phyloP scores from a whole-genome alignment of 2,329 filamentous ascomycete genomes.

The Paecilomyces formosus region DNA sequence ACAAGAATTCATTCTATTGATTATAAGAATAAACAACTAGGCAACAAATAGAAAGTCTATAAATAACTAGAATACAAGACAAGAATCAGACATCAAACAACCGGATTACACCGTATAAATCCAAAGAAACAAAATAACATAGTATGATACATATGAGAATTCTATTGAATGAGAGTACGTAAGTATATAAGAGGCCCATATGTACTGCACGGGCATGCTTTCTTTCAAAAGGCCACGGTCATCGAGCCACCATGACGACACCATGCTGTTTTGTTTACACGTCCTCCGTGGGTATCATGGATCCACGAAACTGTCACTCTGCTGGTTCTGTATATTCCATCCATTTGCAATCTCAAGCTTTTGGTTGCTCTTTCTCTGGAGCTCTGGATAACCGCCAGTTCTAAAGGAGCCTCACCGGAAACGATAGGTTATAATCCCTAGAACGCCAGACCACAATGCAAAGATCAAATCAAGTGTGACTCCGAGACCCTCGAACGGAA shows the following conservation, averaged over 20 bases:
- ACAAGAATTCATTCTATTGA: neutral
- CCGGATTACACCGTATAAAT: neutral
- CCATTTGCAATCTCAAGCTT: neutral
- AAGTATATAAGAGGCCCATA: neutral
- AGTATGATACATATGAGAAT: neutral
- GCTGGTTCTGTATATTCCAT: neutral
- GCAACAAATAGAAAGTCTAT: neutral
- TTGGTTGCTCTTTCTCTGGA: neutral
- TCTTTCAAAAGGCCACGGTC: neutral
- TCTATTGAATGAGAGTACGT: neutral
- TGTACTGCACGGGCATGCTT: neutral
- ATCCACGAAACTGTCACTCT: neutral
- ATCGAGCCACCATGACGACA: neutral
- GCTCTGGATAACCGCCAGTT: neutral
- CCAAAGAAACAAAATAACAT: neutral
- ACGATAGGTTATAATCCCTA: neutral
- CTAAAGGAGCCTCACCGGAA: neutral
- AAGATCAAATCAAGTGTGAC: neutral
- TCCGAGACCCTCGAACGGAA: neutral
- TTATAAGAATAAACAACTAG: neutral
- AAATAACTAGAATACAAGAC: neutral
- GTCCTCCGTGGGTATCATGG: neutral
- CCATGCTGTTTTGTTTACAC: neutral
- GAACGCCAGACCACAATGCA: neutral
- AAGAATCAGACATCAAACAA: neutral